phyloP scores from a whole-genome alignment of 306 rosid genomes.

The Castanea crenata region DNA sequence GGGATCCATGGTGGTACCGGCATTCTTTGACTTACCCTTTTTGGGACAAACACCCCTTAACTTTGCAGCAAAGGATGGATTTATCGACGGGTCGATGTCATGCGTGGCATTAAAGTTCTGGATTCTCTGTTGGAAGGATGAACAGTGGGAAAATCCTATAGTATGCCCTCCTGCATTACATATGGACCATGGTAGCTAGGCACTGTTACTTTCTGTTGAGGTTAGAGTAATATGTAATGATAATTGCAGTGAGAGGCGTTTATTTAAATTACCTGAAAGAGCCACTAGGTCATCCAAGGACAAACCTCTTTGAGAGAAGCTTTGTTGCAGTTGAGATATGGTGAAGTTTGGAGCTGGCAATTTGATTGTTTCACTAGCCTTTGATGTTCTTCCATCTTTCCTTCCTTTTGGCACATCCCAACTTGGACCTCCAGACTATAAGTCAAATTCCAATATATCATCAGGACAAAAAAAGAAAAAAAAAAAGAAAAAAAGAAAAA shows the following conservation, averaged over 20 bases:
- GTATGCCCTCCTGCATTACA: constrained; percentile 78
- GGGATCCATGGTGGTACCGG: constrained; percentile 61
- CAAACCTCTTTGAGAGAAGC: constrained; percentile 49
- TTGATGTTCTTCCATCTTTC: constrained; percentile 71
- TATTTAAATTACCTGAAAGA: constrained; percentile 42
- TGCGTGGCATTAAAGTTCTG: constrained; percentile 55
- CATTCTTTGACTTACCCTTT: constrained; percentile 43
- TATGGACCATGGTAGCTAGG: not conserved
- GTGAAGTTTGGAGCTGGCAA: constrained; percentile 78
- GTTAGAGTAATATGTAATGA: not conserved
- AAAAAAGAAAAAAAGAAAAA: too few species aligned
- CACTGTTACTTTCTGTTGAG: not conserved
- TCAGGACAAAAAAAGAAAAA: not conserved
- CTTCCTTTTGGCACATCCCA: constrained; percentile 72
- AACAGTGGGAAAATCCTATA: constrained; percentile 86
- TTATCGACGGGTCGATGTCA: constrained; percentile 58
- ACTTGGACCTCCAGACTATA: constrained; percentile 81
- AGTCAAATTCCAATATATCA: not conserved
- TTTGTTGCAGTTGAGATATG: constrained; percentile 53
- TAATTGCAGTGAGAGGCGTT: not conserved
- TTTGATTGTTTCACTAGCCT: constrained; percentile 65
- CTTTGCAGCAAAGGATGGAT: constrained; percentile 45
- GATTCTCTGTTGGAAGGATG: constrained; percentile 56
- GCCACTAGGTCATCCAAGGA: constrained; percentile 53
- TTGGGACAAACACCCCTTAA: constrained; percentile 46